Evolutionary conservation across 2,329 filamentous ascomycete species (phyloP).

Genomic region (Tolypocladium nubicola): DNA sequence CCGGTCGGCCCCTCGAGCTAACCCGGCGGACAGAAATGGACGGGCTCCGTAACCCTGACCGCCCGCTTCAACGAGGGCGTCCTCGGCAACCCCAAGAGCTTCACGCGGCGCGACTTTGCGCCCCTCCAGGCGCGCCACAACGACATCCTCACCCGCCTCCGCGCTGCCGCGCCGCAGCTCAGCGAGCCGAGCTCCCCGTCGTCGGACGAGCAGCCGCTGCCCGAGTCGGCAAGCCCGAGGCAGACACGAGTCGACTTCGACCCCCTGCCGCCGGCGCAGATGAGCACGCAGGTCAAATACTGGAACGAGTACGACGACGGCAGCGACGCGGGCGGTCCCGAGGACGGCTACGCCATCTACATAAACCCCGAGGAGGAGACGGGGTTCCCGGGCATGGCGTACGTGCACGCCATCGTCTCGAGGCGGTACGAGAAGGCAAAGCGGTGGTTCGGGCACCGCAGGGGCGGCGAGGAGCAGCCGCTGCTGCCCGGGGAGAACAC

Average conservation of each 20-base stretch:
- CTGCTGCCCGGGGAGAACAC: conserved; percentile 7
- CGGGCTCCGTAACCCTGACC: conserved; percentile 55
- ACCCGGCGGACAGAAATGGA: conserved; percentile 56
- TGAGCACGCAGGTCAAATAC: conserved; percentile 37
- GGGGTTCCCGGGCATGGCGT: conserved; percentile 52
- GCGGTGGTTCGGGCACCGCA: conserved; percentile 33
- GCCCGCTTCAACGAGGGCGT: conserved; percentile 57
- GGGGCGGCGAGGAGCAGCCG: conserved; percentile 12
- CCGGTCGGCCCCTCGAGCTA: background rate
- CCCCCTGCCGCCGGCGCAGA: conserved; percentile 17
- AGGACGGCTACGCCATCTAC: conserved; percentile 61
- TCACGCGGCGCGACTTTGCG: conserved; percentile 56
- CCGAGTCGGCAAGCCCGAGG: background rate
- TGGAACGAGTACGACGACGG: conserved; percentile 87
- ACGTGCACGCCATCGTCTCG: conserved; percentile 42
- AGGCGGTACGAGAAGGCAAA: conserved; percentile 40
- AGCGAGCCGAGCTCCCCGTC: conserved; percentile 29
- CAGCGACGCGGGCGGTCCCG: conserved; percentile 52
- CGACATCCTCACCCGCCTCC: conserved; percentile 36
- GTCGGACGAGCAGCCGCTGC: conserved; percentile 13
- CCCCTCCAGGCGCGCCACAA: conserved; percentile 39
- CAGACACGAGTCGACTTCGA: conserved; percentile 16
- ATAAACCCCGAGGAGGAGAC: conserved; percentile 56
- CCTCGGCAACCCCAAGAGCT: conserved; percentile 56
- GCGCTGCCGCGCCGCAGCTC: conserved; percentile 29